Conservation (phyloP, 2,329 filamentous ascomycete species). For the Nigrospora osmanthi region DNA sequence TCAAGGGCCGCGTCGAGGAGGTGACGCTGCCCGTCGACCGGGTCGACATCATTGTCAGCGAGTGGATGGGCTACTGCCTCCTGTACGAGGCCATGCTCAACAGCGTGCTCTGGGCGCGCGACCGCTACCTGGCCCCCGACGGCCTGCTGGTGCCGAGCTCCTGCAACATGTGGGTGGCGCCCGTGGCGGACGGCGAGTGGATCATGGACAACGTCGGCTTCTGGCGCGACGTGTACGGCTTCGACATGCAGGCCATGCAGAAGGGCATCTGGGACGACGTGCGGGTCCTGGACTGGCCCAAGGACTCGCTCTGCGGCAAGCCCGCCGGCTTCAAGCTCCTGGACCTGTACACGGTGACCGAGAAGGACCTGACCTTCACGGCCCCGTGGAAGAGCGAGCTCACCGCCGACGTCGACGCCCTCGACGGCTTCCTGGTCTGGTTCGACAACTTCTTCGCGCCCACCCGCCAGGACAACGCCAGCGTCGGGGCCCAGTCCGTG, state of each 20-base stretch:
- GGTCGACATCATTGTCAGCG: slow-evolving; percentile 91
- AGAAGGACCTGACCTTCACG: slow-evolving; percentile 69
- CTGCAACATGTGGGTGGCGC: slow-evolving; percentile 74
- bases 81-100: slow-evolving; percentile 96
- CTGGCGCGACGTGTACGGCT: slow-evolving; percentile 91
- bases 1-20: slow-evolving; percentile 84
- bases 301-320: slow-evolving; percentile 49
- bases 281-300: slow-evolving; percentile 66
- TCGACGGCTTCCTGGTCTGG: slow-evolving; percentile 90
- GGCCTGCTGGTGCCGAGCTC: slow-evolving; percentile 85
- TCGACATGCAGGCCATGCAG: slow-evolving; percentile 90
- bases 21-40: slow-evolving; percentile 67
- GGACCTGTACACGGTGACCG: slow-evolving; percentile 65
- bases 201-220: slow-evolving; percentile 71
- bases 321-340: slow-evolving; percentile 64
- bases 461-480: slow-evolving; percentile 34
- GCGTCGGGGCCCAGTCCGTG: slow-evolving; percentile 40
- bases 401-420: slow-evolving; percentile 50
- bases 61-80: slow-evolving; percentile 96
- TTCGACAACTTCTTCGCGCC: slow-evolving; percentile 90
- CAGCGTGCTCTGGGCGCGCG: slow-evolving; percentile 80
- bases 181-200: slow-evolving; percentile 70
- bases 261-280: slow-evolving; percentile 73
- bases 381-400: slow-evolving; percentile 58
- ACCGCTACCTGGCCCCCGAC: slow-evolving; percentile 72